These are phyloP conservation scores for Lipomyces kockii DNA, from an alignment of 805 yeast genomes.

Conservation along the genomic window DNA sequence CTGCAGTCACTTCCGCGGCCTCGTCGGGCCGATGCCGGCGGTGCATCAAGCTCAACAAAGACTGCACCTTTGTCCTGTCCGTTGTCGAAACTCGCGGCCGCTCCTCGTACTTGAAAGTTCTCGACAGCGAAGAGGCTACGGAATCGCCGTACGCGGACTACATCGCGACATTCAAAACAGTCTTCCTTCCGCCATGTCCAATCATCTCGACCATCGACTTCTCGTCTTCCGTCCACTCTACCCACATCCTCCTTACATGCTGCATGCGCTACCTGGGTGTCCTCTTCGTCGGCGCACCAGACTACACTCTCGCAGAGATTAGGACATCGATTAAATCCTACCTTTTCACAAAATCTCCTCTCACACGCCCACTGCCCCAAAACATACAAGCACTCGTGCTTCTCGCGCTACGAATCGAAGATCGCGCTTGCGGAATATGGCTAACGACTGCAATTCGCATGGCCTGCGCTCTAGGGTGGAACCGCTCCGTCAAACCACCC, in stretches of 20 bases:
- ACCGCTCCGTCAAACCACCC: constrained; percentile 10
- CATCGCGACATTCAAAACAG: constrained; percentile 15
- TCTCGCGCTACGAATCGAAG: constrained; percentile 23
- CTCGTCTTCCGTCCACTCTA: constrained; percentile 21
- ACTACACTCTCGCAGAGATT: constrained; percentile 8
- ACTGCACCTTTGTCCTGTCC: constrained; percentile 25
- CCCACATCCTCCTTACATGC: constrained; percentile 20
- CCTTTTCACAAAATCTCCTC: constrained; percentile 20
- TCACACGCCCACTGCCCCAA: constrained; percentile 24
- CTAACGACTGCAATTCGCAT: constrained; percentile 22
- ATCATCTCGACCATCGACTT: constrained; percentile 19
- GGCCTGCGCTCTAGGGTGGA: constrained; percentile 28
- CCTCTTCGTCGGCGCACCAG: constrained; percentile 11
- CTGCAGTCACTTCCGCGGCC: constrained; percentile 15
- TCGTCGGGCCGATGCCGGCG: constrained; percentile 22
- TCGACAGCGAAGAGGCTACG: constrained; percentile 4
- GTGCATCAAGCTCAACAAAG: constrained; percentile 23
- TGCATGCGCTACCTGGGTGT: constrained; percentile 29
- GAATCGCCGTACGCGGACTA: constrained; percentile 10
- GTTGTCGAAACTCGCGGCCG: constrained; percentile 29
- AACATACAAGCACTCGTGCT: constrained; percentile 26
- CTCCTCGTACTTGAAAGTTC: constrained; percentile 19
- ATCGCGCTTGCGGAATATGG: constrained; percentile 18
- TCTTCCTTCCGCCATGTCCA: constrained; percentile 21
- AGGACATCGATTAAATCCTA: constrained; percentile 21